Conservation (phyloP, 108 stramenopile genomes). For the Skeletonema costatum region DNA sequence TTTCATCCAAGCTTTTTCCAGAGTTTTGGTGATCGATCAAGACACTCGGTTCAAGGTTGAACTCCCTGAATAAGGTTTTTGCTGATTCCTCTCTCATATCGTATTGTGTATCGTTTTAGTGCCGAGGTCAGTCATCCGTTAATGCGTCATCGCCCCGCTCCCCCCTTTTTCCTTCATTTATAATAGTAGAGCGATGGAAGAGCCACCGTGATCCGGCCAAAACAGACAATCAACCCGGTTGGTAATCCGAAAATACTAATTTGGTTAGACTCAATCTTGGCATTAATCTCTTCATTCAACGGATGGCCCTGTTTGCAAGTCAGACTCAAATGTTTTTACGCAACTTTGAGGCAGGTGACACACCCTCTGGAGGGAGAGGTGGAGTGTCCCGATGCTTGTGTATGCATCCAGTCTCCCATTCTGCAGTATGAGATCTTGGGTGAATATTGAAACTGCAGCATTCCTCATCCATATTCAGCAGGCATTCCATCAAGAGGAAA, state of each 20-base stretch:
- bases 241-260: conserved; percentile 21
- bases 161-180: conserved; percentile 19
- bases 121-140: conserved; percentile 3
- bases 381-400: conserved; percentile 17
- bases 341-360: background rate
- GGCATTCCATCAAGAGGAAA: conserved; percentile 43
- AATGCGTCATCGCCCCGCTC: too few relatives aligned
- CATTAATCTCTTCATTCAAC: conserved; percentile 7
- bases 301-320: conserved; percentile 19
- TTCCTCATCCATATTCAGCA: conserved; percentile 17
- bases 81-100: conserved; percentile 38
- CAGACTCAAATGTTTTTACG: background rate
- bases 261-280: conserved; percentile 17
- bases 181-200: conserved; percentile 31
- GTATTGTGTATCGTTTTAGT: conserved; percentile 40
- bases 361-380: conserved; percentile 15
- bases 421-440: conserved; percentile 14
- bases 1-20: conserved; percentile 25
- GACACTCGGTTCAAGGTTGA: conserved; percentile 11
- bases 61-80: conserved; percentile 22
- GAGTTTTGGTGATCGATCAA: conserved; percentile 21
- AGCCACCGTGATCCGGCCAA: conserved; percentile 27
- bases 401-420: conserved; percentile 16
- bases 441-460: conserved; percentile 39
- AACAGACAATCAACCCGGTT: conserved; percentile 38